Base-by-base conservation (phyloP, 768 basidiomycete species). In the Bullera alba region DNA sequence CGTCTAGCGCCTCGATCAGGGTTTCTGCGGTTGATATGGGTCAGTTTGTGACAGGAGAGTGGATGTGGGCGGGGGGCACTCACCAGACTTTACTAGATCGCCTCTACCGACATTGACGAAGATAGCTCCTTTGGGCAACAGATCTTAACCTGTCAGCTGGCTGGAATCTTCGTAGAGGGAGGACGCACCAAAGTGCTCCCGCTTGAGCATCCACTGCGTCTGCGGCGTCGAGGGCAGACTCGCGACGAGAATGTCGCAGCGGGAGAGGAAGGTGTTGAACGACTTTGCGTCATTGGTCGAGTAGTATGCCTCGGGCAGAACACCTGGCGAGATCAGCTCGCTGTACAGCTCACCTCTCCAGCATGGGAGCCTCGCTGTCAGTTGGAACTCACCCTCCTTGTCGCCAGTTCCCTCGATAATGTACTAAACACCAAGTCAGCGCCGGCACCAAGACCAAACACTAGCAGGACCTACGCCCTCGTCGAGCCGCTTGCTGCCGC, bases 71-170 rank as follows among this genome's bases (percentile, higher is more conserved):
- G 7, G 35, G n/a, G 6, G 29, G 25, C 4, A 53, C 60, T 51
- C 27, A 70, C 70, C 67, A 12, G 71, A 66, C 28, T 67, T 57
- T 21, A 71, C 60, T 16, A 74, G 60, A 43, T 69, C 65, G 5
- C 74, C 74, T 35, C 74, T 50, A 1, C 74, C 74, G 23, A 74
- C 69, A 50, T 75, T 75, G 38, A 74, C 54, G 29, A 74, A 70
- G 22, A 73, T 54, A 2, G 64, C 63, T 17, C 60, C 63, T 17
- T 71, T 53, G n/a, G 67, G 69, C 39, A 75, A 51, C 29, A 49
- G 42, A 36, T 58, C 49, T 51, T 17, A 29, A n/a, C n/a, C n/a
- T n/a, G n/a, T n/a, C n/a, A n/a, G n/a, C n/a, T n/a, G n/a, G n/a
- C n/a, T n/a, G n/a, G n/a, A n/a, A n/a, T n/a, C n/a, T n/a, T 2